phyloP scores from a whole-genome alignment of 1,284 basidiomycete species.

The Microbotryomycetes sp. region DNA sequence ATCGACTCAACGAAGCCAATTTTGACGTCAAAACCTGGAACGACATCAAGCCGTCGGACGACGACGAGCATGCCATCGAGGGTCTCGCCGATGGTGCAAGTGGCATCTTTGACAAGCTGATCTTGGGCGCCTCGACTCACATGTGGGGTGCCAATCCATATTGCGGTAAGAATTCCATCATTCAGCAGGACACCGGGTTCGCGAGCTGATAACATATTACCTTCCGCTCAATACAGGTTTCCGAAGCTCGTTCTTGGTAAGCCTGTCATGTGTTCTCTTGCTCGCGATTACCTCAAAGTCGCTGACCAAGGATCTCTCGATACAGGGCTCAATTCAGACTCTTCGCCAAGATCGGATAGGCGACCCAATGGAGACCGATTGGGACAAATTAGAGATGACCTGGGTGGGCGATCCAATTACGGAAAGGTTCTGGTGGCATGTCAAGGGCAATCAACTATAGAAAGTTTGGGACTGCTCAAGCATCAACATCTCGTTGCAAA shows the following conservation, averaged over 20 bases:
- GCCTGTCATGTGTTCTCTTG: background rate
- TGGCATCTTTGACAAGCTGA: slow-evolving; percentile 9
- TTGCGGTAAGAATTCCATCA: background rate
- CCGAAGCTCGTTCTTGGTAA: slow-evolving; percentile 2
- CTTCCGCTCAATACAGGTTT: background rate
- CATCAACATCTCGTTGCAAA: too few species aligned
- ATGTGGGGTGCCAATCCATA: slow-evolving; percentile 8
- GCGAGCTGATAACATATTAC: background rate
- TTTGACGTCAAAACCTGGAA: slow-evolving; percentile 5
- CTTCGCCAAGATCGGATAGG: slow-evolving; percentile 9
- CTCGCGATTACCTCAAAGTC: background rate
- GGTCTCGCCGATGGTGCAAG: slow-evolving; percentile 3
- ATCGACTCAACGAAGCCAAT: background rate
- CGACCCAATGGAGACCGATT: slow-evolving; percentile 3
- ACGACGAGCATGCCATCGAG: slow-evolving; percentile 1
- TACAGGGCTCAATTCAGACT: slow-evolving; percentile 4
- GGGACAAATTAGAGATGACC: slow-evolving; percentile 5
- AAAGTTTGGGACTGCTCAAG: background rate
- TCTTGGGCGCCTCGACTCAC: background rate
- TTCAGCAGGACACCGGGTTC: too few species aligned
- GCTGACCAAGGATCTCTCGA: background rate
- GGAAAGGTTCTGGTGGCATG: slow-evolving; percentile 8
- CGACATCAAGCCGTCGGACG: slow-evolving; percentile 2
- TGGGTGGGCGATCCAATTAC: slow-evolving; percentile 6
- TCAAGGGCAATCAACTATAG: background rate